phyloP scores from a whole-genome alignment of 2,329 filamentous ascomycete genomes.

The Hypoxylon sp. region DNA sequence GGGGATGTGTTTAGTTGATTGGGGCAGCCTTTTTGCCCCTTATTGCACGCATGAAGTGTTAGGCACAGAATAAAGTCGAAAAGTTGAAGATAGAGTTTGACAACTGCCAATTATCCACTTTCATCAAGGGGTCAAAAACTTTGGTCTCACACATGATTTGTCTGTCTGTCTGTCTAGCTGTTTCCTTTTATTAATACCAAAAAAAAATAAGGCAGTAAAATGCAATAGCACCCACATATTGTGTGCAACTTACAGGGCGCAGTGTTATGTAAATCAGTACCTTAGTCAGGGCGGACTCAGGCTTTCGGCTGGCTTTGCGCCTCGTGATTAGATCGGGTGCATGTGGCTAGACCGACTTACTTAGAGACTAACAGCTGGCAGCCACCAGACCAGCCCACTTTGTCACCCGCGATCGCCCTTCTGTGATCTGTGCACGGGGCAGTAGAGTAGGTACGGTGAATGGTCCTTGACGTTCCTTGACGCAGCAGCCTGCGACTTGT shows the following conservation, averaged over 20 bases:
- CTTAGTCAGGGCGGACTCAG: slow-evolving; percentile 11
- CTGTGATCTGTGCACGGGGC: slow-evolving; percentile 17
- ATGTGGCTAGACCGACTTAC: slow-evolving; percentile 25
- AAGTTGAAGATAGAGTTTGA: neutral
- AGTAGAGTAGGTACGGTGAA: slow-evolving; percentile 30
- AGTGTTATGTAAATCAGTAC: too few species aligned
- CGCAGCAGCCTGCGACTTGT: slow-evolving; percentile 43
- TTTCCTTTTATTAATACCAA: too few species aligned
- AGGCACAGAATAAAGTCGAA: neutral
- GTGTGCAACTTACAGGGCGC: too few species aligned
- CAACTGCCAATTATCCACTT: slow-evolving; percentile 15
- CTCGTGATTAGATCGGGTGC: slow-evolving; percentile 36
- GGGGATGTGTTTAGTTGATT: too few species aligned
- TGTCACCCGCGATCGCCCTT: neutral
- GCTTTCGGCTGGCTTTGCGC: too few species aligned
- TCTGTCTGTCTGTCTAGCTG: too few species aligned
- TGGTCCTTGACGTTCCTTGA: slow-evolving; percentile 42
- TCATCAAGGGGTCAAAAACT: slow-evolving; percentile 7
- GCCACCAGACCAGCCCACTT: neutral
- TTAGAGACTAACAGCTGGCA: slow-evolving; percentile 27
- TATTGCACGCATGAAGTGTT: too few species aligned
- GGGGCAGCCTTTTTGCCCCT: too few species aligned
- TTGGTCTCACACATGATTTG: neutral
- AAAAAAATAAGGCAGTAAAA: too few species aligned
- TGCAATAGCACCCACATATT: neutral